A percentile compares a stretch with the other conserved stretches of the same genome.
Conservation (phyloP, 805 yeast species). For the Lachancea meyersii region DNA sequence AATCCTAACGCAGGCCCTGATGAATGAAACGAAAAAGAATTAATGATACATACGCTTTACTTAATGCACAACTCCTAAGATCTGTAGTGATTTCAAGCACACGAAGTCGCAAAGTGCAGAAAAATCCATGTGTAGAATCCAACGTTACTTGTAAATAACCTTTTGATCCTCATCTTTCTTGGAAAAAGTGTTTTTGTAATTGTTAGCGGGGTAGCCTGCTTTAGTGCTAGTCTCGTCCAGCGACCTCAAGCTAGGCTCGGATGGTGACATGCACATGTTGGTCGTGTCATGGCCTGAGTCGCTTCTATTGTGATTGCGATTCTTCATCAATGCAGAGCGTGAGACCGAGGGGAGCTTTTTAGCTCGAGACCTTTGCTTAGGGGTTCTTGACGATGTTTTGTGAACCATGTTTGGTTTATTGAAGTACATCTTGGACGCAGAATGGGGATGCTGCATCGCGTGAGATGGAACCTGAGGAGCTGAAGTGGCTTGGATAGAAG, state of each 20-base stretch:
- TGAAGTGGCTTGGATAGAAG: constrained; percentile 9
- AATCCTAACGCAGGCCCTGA: constrained; percentile 8
- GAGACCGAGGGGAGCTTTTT: background rate
- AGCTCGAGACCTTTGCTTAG: constrained; percentile 9
- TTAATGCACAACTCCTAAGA: background rate
- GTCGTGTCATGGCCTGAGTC: background rate
- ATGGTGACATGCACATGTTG: constrained; percentile 14
- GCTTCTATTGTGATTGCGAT: background rate
- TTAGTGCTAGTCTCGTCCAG: background rate
- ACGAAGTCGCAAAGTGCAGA: background rate
- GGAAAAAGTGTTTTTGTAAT: background rate
- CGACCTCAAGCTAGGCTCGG: constrained; percentile 1
- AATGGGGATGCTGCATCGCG: constrained; percentile 8
- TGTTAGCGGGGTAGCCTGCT: background rate
- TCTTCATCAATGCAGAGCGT: background rate
- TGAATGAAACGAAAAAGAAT: constrained; percentile 4
- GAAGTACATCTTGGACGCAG: constrained; percentile 9
- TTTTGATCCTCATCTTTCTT: constrained; percentile 1
- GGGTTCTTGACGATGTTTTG: constrained; percentile 15
- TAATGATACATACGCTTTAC: constrained; percentile 9
- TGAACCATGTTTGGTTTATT: constrained; percentile 14
- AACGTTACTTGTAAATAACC: background rate
- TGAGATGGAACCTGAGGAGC: constrained; percentile 8
- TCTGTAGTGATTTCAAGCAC: background rate
- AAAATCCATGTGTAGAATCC: background rate